Percentiles rank a stretch among this genome's conserved stretches.
Conservation (phyloP, 2,329 filamentous ascomycete species). For the Diaporthe citrichinensis region DNA sequence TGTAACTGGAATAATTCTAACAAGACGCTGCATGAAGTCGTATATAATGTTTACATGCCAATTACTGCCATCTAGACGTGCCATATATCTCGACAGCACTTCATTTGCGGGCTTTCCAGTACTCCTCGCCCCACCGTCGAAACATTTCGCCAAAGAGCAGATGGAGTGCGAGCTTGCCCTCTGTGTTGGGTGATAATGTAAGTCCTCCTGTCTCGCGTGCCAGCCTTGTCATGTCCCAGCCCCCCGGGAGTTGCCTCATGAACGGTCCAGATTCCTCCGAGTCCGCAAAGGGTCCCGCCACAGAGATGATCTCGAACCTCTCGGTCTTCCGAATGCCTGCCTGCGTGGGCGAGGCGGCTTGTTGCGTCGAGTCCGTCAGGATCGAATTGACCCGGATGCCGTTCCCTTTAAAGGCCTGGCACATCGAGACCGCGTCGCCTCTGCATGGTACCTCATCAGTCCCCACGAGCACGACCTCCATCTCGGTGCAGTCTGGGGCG, state of each 20-base stretch:
- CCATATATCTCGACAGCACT: not conserved
- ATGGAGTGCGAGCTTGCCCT: constrained; percentile 37
- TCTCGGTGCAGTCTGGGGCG: constrained; percentile 28
- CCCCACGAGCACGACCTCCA: constrained; percentile 36
- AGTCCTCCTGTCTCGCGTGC: constrained; percentile 37
- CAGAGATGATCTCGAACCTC: constrained; percentile 21
- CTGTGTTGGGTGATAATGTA: constrained; percentile 32
- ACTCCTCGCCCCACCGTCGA: constrained; percentile 36
- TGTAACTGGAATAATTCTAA: not conserved
- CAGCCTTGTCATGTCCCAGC: constrained; percentile 32
- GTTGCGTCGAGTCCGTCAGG: constrained; percentile 21
- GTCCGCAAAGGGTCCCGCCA: constrained; percentile 13
- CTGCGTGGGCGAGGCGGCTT: not conserved
- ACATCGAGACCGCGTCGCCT: constrained; percentile 25
- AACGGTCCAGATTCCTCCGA: not conserved
- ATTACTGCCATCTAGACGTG: not conserved
- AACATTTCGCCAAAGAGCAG: constrained; percentile 38
- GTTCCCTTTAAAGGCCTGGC: constrained; percentile 7
- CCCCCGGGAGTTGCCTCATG: not conserved
- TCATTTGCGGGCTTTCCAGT: constrained; percentile 23
- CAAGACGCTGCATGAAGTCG: not conserved
- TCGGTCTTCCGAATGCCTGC: not conserved
- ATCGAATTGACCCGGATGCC: constrained; percentile 36
- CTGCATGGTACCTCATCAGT: constrained; percentile 33
- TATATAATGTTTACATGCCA: not conserved